phyloP scores from a whole-genome alignment of 371 early-diverging fungal genomes.

The Circinella minor region DNA sequence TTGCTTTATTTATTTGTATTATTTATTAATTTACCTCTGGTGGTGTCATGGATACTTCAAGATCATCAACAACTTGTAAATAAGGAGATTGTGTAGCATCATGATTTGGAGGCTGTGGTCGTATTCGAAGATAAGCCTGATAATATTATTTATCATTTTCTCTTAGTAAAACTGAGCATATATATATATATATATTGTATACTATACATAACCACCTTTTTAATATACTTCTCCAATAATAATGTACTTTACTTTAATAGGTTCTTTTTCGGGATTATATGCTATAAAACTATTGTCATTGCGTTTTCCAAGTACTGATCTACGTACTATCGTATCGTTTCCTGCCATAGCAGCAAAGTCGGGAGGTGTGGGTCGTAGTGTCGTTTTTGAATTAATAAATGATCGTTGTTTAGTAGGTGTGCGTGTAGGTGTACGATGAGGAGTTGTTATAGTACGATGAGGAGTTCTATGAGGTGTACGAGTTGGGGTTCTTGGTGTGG shows the following conservation, averaged over 20 bases:
- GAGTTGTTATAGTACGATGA: conserved; percentile 10
- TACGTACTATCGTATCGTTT: conserved; percentile 8
- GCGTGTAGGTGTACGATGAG: conserved; percentile 18
- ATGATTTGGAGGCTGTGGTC: conserved; percentile 31
- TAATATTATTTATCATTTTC: not conserved
- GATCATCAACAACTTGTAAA: conserved; percentile 53
- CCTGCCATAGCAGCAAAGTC: conserved; percentile 17
- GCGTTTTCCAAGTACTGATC: conserved; percentile 12
- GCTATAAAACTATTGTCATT: conserved; percentile 25
- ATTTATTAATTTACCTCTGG: conserved; percentile 34
- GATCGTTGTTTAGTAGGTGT: conserved; percentile 15
- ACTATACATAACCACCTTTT: too few relatives aligned
- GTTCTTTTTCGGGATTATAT: conserved; percentile 35
- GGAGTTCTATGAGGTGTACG: conserved; percentile 23
- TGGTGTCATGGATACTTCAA: conserved; percentile 52
- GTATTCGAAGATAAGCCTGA: conserved; percentile 53
- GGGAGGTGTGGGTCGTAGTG: conserved; percentile 12
- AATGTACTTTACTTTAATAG: conserved; percentile 21
- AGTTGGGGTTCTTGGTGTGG: not conserved
- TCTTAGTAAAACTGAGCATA: too few relatives aligned
- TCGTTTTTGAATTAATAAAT: conserved; percentile 10
- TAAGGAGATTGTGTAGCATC: conserved; percentile 32
- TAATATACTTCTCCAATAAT: too few relatives aligned
- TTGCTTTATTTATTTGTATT: not conserved
- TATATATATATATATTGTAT: not conserved